Conservation (phyloP, 2,329 filamentous ascomycete genomes). For the Magnaporthales sp. region DNA sequence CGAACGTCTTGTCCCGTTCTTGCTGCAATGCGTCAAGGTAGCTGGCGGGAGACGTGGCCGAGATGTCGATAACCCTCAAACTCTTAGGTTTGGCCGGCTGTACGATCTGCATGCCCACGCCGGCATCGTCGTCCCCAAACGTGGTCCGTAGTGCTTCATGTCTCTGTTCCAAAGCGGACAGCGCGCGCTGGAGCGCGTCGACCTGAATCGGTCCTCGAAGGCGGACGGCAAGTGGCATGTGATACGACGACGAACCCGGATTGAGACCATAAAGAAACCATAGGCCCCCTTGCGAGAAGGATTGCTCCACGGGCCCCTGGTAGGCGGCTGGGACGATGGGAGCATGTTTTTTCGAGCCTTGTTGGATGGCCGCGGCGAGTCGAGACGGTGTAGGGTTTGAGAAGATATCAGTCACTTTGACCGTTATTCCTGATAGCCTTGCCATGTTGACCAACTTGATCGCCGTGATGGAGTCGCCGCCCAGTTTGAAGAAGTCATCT, state of each 20-base stretch:
- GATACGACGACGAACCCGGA: background rate
- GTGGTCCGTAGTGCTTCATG: background rate
- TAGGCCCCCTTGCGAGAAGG: background rate
- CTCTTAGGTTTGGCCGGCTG: background rate
- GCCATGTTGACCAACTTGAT: background rate
- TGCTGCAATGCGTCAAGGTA: background rate
- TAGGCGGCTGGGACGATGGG: background rate
- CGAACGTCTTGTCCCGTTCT: background rate
- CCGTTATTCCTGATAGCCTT: background rate
- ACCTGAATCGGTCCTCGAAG: background rate
- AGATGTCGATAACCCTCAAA: background rate
- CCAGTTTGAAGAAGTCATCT: background rate
- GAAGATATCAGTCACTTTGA: background rate
- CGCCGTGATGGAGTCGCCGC: background rate
- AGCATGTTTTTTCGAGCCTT: background rate
- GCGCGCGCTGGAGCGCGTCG: background rate
- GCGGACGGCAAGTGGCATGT: background rate
- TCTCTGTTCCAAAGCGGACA: background rate
- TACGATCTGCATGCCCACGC: background rate
- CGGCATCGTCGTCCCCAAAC: background rate
- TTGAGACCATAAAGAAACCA: background rate
- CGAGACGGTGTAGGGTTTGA: background rate
- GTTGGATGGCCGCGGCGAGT: background rate
- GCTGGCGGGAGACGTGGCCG: too few relatives aligned
- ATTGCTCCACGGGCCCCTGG: background rate